These are phyloP conservation scores for Aspergillus sp. DNA, from an alignment of 2,329 filamentous ascomycete genomes.

Conservation along the genomic window DNA sequence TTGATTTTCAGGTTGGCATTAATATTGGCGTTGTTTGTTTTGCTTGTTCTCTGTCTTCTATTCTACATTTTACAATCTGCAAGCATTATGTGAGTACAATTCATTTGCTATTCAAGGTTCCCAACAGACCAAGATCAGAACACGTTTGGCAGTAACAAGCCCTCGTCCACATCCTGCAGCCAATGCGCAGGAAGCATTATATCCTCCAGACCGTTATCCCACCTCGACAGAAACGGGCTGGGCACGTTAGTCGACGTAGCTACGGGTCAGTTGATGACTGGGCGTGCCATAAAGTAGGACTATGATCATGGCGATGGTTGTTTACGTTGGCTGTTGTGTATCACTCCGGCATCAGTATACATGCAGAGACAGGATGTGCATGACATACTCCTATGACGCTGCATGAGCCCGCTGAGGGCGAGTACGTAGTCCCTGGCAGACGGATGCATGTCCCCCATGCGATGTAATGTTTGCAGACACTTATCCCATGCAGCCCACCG, in stretches of 20 bases:
- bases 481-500: neutral
- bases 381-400: neutral
- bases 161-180: neutral
- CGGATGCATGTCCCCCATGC: slow-evolving; percentile 3
- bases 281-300: neutral
- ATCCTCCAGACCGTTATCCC: neutral
- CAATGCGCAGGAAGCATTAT: neutral
- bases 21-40: no score
- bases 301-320: neutral
- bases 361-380: no score
- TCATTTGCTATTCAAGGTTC: no score
- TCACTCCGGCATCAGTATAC: no score
- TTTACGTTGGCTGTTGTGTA: no score
- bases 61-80: no score
- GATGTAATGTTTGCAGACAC: slow-evolving; percentile 3
- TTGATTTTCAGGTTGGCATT: no score
- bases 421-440: slow-evolving; percentile 4
- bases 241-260: neutral
- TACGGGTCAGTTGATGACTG: neutral
- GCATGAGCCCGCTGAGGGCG: slow-evolving; percentile 4
- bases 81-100: no score
- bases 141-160: neutral
- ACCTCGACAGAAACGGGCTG: neutral
- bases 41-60: no score
- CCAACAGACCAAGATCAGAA: neutral